A percentile compares a stretch with the other conserved stretches of the same genome.
Evolutionary conservation across 345 rosid genomes (phyloP).

Genomic region (Noccaea bulbosa): DNA sequence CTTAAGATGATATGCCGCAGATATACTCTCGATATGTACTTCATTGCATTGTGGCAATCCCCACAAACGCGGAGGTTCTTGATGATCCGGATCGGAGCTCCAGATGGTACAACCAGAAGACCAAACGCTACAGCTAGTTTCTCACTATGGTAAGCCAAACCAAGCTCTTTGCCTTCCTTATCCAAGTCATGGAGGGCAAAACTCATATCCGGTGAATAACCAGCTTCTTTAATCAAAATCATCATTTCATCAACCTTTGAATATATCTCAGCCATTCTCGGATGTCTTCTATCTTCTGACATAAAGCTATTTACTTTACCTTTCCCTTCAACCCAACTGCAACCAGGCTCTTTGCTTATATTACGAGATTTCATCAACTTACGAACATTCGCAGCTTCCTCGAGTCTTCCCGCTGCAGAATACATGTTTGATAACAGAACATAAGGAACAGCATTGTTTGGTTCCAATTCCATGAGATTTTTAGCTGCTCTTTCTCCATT

Average conservation of each 20-base stretch:
- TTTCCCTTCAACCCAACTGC: conserved; percentile 76
- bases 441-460: conserved; percentile 71
- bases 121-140: conserved; percentile 87
- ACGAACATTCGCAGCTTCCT: conserved; percentile 72
- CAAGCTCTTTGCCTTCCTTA: conserved; percentile 70
- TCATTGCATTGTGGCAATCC: conserved; percentile 89
- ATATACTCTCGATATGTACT: conserved; percentile 65
- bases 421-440: conserved; percentile 76
- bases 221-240: conserved; percentile 68
- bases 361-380: conserved; percentile 72
- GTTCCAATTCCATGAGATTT: conserved; percentile 70
- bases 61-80: conserved; percentile 95
- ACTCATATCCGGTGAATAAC: conserved; percentile 71
- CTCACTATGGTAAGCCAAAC: conserved; percentile 92
- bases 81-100: conserved; percentile 74
- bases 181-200: conserved; percentile 81
- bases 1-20: conserved; percentile 68
- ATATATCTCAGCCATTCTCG: conserved; percentile 65
- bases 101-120: conserved; percentile 56
- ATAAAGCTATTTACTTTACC: conserved; percentile 65
- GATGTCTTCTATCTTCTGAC: conserved; percentile 82
- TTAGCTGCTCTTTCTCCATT: conserved; percentile 83
- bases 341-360: conserved; percentile 81
- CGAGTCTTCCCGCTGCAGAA: conserved; percentile 69
- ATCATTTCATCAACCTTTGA: conserved; percentile 73